These are phyloP conservation scores for Fomitopsis palustris DNA, from an alignment of 1,284 basidiomycete genomes.

Conservation along the genomic window DNA sequence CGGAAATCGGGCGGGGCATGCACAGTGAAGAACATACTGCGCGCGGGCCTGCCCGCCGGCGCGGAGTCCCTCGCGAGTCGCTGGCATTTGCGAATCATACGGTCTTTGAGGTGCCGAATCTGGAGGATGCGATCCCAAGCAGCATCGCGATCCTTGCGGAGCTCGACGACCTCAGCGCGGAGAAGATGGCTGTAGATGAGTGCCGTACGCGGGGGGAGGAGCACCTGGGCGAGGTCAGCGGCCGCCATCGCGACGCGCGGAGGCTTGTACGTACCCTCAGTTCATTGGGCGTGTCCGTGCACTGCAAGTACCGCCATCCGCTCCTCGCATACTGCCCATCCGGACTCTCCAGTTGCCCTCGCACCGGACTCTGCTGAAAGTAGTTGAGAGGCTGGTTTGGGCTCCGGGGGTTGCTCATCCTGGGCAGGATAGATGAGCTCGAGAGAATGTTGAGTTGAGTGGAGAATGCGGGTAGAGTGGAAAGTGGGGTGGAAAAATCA, in stretches of 20 bases:
- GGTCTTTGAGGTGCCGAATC: slow-evolving; percentile 72
- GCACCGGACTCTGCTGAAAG: slow-evolving; percentile 57
- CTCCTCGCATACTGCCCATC: slow-evolving; percentile 44
- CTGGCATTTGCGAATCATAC: slow-evolving; percentile 75
- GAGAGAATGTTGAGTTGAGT: slow-evolving; percentile 6
- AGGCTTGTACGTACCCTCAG: slow-evolving; percentile 46
- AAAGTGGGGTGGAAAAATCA: background rate
- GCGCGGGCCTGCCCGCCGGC: slow-evolving; percentile 32
- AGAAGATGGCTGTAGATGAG: slow-evolving; percentile 64
- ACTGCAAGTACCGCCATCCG: slow-evolving; percentile 70
- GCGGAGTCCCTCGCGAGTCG: slow-evolving; percentile 43
- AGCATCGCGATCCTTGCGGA: slow-evolving; percentile 49
- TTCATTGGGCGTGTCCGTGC: slow-evolving; percentile 70
- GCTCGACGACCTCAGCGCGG: slow-evolving; percentile 54
- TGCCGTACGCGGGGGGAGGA: slow-evolving; percentile 68
- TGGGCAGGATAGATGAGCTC: slow-evolving; percentile 7
- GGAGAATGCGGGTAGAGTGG: background rate
- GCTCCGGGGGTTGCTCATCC: slow-evolving; percentile 19
- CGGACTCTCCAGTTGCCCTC: slow-evolving; percentile 66
- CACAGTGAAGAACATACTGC: slow-evolving; percentile 55
- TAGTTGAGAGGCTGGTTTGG: slow-evolving; percentile 43
- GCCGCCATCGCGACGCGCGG: slow-evolving; percentile 1
- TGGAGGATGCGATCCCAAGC: slow-evolving; percentile 65
- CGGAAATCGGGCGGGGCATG: slow-evolving; percentile 68
- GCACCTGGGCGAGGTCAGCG: slow-evolving; percentile 40